Percentiles rank a stretch among this genome's conserved stretches.
Evolutionary conservation across 805 yeast genomes (phyloP).

Genomic region (Ogataea allantospora): DNA sequence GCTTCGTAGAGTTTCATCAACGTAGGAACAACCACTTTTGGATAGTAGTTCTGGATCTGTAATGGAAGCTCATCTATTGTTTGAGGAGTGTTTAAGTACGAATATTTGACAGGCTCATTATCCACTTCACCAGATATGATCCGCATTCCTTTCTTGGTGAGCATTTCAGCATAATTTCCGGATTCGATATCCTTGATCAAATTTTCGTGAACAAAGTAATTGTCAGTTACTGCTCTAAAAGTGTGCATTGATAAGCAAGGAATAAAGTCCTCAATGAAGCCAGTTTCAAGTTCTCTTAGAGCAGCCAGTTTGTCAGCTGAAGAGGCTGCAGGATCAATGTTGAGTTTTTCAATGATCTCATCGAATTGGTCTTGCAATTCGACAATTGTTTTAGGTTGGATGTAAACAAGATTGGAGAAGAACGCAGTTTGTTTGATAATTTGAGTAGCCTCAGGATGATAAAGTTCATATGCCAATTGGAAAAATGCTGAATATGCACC

Average conservation of each 20-base stretch:
- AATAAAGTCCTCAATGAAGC: slow-evolving; percentile 23
- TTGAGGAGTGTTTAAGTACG: slow-evolving; percentile 32
- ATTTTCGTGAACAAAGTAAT: slow-evolving; percentile 33
- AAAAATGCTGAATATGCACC: slow-evolving; percentile 44
- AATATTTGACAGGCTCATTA: slow-evolving; percentile 35
- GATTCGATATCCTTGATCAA: slow-evolving; percentile 33
- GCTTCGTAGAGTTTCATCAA: slow-evolving; percentile 15
- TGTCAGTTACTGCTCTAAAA: slow-evolving; percentile 42
- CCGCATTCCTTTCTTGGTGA: slow-evolving; percentile 20
- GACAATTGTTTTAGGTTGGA: slow-evolving; percentile 39
- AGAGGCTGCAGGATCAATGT: slow-evolving; percentile 1
- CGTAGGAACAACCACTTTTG: slow-evolving; percentile 31
- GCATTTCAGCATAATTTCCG: slow-evolving; percentile 30
- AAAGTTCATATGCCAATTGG: slow-evolving; percentile 42
- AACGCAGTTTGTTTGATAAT: slow-evolving; percentile 37
- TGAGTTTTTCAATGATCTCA: slow-evolving; percentile 31
- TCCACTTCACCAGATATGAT: slow-evolving; percentile 36
- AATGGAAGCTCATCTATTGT: slow-evolving; percentile 27
- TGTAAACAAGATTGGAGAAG: slow-evolving; percentile 37
- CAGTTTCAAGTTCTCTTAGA: slow-evolving; percentile 5
- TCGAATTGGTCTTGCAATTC: slow-evolving; percentile 39
- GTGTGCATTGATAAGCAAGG: slow-evolving; percentile 20
- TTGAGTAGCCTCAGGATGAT: slow-evolving; percentile 39
- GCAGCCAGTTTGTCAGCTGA: slow-evolving; percentile 6
- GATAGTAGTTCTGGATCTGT: slow-evolving; percentile 39